These are phyloP conservation scores for Zymoseptoria ardabiliae DNA, from an alignment of 2,329 filamentous ascomycete species.

Conservation along the genomic window DNA sequence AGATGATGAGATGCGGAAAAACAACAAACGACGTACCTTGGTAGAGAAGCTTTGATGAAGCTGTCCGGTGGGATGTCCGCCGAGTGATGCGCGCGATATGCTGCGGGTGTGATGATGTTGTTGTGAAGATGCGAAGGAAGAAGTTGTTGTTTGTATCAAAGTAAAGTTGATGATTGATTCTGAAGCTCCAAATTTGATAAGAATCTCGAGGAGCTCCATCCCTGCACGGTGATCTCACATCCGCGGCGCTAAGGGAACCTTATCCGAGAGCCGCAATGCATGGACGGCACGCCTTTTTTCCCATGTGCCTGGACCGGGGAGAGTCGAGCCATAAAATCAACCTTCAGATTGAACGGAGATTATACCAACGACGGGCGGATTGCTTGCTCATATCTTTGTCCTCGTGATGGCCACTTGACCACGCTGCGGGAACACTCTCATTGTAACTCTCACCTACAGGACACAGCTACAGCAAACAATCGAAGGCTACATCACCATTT, in stretches of 20 bases:
- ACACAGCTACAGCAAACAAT: not conserved
- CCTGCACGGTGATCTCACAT: not conserved
- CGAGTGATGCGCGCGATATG: not conserved
- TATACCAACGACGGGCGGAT: not conserved
- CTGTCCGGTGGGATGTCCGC: not conserved
- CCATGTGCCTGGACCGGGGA: not conserved
- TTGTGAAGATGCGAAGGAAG: not conserved
- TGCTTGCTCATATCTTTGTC: not conserved
- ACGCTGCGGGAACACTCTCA: not conserved
- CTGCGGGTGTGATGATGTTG: not conserved
- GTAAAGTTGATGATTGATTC: not conserved
- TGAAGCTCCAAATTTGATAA: not conserved
- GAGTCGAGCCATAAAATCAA: not conserved
- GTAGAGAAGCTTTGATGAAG: not conserved
- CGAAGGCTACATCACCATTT: not conserved
- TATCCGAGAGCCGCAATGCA: not conserved
- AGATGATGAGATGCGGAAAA: not conserved
- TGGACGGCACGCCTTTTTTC: not conserved
- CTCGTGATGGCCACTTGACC: not conserved
- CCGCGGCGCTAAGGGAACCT: not conserved
- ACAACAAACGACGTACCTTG: not conserved
- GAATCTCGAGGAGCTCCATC: not conserved
- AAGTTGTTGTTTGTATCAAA: not conserved
- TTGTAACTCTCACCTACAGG: not conserved
- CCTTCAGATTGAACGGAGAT: not conserved